Conservation (phyloP, 2,329 filamentous ascomycete species). For the Lasiodiplodia gonubiensis region DNA sequence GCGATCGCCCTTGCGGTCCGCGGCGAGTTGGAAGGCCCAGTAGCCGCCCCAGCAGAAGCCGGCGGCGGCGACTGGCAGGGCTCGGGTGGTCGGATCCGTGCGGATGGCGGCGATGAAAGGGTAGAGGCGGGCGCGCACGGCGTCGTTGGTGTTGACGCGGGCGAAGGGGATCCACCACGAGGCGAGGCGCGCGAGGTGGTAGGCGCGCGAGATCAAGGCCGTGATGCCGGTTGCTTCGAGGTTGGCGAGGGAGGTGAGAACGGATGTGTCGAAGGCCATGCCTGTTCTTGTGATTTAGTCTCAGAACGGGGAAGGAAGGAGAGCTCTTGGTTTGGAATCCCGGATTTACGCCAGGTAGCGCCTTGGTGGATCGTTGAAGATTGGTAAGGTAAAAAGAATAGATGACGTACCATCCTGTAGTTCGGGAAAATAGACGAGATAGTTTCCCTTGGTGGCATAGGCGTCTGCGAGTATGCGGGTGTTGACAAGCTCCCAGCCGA, state of each 20-base stretch:
- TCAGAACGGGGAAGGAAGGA: too few relatives aligned
- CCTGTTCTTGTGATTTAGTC: not conserved
- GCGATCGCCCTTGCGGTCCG: not conserved
- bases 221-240: conserved; percentile 38
- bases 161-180: conserved; percentile 14
- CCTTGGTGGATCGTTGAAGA: not conserved
- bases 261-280: not conserved
- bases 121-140: conserved; percentile 8
- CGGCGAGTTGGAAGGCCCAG: conserved; percentile 18
- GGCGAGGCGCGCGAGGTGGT: conserved; percentile 32
- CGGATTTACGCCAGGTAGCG: not conserved
- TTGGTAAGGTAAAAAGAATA: not conserved
- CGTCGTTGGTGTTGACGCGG: conserved; percentile 3
- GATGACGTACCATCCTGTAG: conserved; percentile 32
- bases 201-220: conserved; percentile 40
- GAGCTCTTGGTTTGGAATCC: too few relatives aligned
- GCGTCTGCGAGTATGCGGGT: conserved; percentile 46
- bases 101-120: conserved; percentile 32
- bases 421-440: conserved; percentile 43
- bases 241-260: conserved; percentile 40
- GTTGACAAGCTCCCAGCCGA: conserved; percentile 45
- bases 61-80: conserved; percentile 38
- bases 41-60: conserved; percentile 43
- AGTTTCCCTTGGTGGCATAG: conserved; percentile 40
- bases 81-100: conserved; percentile 32